Percentiles rank a stretch among this genome's conserved stretches.
Conservation (phyloP, 495 filamentous ascomycete species). For the Aspergillus campestris region DNA sequence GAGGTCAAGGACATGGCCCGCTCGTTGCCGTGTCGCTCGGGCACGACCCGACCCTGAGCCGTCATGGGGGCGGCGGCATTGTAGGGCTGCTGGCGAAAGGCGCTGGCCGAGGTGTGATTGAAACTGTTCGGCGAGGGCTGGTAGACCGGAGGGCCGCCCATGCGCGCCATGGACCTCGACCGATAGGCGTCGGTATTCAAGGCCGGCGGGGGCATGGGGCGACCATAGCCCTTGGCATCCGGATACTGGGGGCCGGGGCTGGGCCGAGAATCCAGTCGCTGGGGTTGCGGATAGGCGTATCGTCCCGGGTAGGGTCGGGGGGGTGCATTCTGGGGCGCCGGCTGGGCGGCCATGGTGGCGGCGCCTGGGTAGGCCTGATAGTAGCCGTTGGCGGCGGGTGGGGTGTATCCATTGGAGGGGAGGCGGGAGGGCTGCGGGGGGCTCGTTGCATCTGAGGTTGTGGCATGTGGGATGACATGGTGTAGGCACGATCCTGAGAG, state of each 20-base stretch:
- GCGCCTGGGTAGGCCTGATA: slow-evolving; percentile 41
- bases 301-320: slow-evolving; percentile 55
- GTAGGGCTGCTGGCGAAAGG: slow-evolving; percentile 71
- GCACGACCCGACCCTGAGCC: slow-evolving; percentile 83
- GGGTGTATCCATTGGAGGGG: slow-evolving; percentile 43
- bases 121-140: slow-evolving; percentile 57
- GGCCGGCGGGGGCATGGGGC: slow-evolving; percentile 53
- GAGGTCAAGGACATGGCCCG: slow-evolving; percentile 92
- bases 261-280: slow-evolving; percentile 61
- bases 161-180: slow-evolving; percentile 82
- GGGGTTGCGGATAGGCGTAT: slow-evolving; percentile 56
- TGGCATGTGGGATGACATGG: slow-evolving; percentile 64
- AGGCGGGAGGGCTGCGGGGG: slow-evolving; percentile 54
- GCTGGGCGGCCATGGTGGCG: slow-evolving; percentile 50
- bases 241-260: slow-evolving; percentile 49
- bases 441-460: slow-evolving; percentile 39
- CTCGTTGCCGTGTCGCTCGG: slow-evolving; percentile 77
- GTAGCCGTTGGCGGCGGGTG: slow-evolving; percentile 31
- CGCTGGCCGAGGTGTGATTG: slow-evolving; percentile 57
- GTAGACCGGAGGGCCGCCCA: slow-evolving; percentile 57
- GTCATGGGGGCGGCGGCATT: slow-evolving; percentile 57
- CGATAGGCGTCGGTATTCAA: slow-evolving; percentile 78
- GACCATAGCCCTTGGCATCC: slow-evolving; percentile 40
- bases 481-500: slow-evolving; percentile 65
- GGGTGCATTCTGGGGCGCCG: slow-evolving; percentile 54